Base-by-base conservation (phyloP, 2,329 filamentous ascomycete genomes). In the Amphichorda felina region DNA sequence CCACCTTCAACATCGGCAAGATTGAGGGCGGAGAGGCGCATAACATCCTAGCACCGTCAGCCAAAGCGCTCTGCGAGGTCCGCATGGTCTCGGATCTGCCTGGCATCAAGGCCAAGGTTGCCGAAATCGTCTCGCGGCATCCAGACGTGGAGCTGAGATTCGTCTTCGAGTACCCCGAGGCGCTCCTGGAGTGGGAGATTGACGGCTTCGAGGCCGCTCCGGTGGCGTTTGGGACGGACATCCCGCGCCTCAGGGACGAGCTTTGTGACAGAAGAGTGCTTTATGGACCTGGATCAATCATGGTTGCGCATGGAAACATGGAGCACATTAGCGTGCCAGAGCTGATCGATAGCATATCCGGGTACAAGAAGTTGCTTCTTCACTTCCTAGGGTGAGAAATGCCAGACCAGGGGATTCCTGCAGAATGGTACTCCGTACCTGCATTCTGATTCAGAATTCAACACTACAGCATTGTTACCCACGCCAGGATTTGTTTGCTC, bases 1-100 rank as follows among this genome's bases (percentile, higher is more conserved):
- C 57, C 3, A 61, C 58, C 4, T 53, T 62, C 33, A 57, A 62
- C 39, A 53, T 56, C 18, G 59, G 58, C 7, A 59, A 52, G 24
- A 48, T 63, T 5, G 41, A 54, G 27, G 59, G 59, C 16, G 59
- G 59, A 3, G 56, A 50, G 29, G 53, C 49, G 35, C 57, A 60
- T 42, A 60, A 61, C 39, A 54, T 63, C 31, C 43, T 63, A 4
- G 56, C 59, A 1, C 49, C 54, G 7, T 49, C 48, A 2, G 58
- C 57, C 4, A 55, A 50, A 21, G 57, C 59, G 2, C 53, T 61
- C 11, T 62, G 59, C 43, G 54, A 53, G 30, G 49, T 62, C 11
- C 56, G 59, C 26, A 52, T 61, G 34, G 53, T 56, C 3, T 48
- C 45, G 1, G 53, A 60, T 35, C 41, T 61, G 6, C 42, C 50